Evolutionary conservation across 805 yeast genomes (phyloP), one percentile per base, ranked within the genome.

Genomic region (Candida piceae): DNA sequence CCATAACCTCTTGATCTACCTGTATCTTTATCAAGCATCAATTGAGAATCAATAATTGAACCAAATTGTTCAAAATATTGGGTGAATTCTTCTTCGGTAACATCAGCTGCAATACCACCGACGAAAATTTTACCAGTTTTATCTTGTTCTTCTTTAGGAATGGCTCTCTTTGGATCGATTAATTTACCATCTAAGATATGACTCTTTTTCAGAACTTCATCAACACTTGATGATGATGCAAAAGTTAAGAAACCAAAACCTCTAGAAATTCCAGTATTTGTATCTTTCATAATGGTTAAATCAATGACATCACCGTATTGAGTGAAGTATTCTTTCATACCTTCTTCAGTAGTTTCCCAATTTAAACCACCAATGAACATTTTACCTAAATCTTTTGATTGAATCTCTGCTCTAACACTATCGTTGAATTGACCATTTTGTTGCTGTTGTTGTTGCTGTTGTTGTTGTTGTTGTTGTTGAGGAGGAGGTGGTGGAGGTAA

Each of bases 1-100:
- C 98, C 98, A 61, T 88, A 90, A 18, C 98, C 98, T 66, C 97
- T 77, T 3, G 96, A 87, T 55, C 95, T 78, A 41, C 97, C 97
- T 4, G 97, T 85, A 60, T 89, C 97, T 63, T 90, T 93, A 62
- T 90, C 97, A 49, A 90, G 76, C 98, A 90, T 90, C 49, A 90
- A 74, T 64, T 89, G 97, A 34, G 96, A 95, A 63, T 93, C 97
- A 51, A 90, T 84, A 40, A 90, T 89, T 29, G 78, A 77, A 50
- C 97, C 97, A 62, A 81, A 90, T 62, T 82, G 82, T 38, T 84
- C 76, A 56, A 90, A 90, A 61, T 84, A 88, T 34, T 75, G 80
- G 58, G 81, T 82, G 62, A 90, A 93, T 47, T 89, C 97, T 46
- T 76, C 76, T 50, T 94, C 96, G 45, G 88, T 87, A 35, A 89